Percentiles rank a stretch among this genome's conserved stretches.
Evolutionary conservation across 1,284 basidiomycete species (phyloP).

Genomic region (Tilletia setariae): DNA sequence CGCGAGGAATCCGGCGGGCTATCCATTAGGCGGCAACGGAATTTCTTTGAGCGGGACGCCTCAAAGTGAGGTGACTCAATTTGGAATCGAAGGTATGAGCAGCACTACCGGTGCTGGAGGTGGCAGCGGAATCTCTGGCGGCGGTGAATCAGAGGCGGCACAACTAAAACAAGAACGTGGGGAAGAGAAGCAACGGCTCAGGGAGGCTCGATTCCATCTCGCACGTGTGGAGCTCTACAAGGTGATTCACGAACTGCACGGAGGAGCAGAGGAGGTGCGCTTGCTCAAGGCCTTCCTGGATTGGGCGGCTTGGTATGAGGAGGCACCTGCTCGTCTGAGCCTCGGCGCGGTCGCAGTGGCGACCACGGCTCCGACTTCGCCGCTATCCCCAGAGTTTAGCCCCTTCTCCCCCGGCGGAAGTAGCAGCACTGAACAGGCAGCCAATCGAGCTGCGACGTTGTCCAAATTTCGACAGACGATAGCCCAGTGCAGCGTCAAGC

Average conservation of each 20-base stretch:
- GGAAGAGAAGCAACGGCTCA: constrained; percentile 41
- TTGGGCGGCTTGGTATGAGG: constrained; percentile 33
- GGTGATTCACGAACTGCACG: constrained; percentile 27
- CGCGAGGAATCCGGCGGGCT: neutral
- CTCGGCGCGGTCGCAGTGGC: constrained; percentile 19
- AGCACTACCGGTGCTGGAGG: neutral
- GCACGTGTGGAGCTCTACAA: constrained; percentile 34
- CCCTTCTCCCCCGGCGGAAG: neutral
- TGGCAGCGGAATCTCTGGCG: neutral
- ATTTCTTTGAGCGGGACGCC: constrained; percentile 1
- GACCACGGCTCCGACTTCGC: neutral
- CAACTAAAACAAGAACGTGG: constrained; percentile 26
- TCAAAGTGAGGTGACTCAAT: neutral
- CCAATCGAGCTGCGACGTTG: neutral
- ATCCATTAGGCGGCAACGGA: neutral
- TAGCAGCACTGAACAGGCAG: neutral
- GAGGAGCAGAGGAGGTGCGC: constrained; percentile 33
- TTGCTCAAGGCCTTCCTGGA: constrained; percentile 26
- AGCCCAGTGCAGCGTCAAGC: constrained; percentile 1
- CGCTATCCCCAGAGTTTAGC: neutral
- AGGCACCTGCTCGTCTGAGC: constrained; percentile 2
- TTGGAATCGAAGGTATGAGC: neutral
- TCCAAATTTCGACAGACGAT: neutral
- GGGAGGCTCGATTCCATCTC: constrained; percentile 36
- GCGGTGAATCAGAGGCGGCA: neutral